Conservation (phyloP, 495 filamentous ascomycete species). For the Hyaloscypha bicolor region DNA sequence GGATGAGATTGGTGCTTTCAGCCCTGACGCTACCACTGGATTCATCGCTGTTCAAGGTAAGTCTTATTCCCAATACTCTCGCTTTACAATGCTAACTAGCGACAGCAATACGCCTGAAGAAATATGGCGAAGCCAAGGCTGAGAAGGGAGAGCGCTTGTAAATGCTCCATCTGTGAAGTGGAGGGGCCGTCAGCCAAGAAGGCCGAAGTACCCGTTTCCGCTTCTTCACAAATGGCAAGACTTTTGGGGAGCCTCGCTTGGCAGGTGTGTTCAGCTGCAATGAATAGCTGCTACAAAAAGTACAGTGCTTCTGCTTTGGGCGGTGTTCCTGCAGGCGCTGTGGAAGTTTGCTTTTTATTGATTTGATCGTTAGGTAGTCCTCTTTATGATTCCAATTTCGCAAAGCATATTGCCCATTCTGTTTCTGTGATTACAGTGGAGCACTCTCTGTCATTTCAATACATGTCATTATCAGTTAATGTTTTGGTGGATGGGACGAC, state of each 20-base stretch:
- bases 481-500: too few relatives aligned
- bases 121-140: conserved; percentile 75
- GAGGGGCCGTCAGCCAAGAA: not conserved
- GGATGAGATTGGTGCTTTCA: conserved; percentile 85
- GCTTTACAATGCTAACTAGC: not conserved
- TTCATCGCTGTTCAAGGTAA: conserved; percentile 72
- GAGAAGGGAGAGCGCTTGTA: conserved; percentile 53
- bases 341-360: not conserved
- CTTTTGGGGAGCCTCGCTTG: not conserved
- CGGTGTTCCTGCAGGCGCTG: not conserved
- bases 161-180: conserved; percentile 1
- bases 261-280: not conserved
- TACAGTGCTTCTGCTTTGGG: not conserved
- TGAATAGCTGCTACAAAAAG: not conserved
- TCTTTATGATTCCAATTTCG: not conserved
- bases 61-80: not conserved
- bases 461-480: too few relatives aligned
- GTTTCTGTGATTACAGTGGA: too few relatives aligned
- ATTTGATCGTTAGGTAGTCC: not conserved
- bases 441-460: too few relatives aligned
- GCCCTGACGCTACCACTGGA: conserved; percentile 69
- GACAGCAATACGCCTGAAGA: conserved; percentile 80
- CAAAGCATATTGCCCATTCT: too few relatives aligned
- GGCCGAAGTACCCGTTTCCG: not conserved
- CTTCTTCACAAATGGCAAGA: not conserved